Evolutionary conservation across 495 filamentous ascomycete species (phyloP), one percentile per base, ranked within the genome.

Genomic region (Podospora fimiseda): DNA sequence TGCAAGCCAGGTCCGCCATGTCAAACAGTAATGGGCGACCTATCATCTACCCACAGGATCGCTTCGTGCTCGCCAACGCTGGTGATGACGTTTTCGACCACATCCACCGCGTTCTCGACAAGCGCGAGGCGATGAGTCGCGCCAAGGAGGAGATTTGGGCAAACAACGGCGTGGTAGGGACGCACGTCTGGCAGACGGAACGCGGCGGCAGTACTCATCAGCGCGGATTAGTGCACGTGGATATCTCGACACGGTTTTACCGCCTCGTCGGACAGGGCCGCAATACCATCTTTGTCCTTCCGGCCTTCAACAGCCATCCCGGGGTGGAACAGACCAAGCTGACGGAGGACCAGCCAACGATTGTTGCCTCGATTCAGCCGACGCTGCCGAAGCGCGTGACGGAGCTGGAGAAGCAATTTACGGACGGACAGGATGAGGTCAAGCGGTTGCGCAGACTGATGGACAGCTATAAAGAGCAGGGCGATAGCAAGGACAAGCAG

Each of bases 1-100:
- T 51, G 15, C 72, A 78, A 59, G 43, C 63, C 24, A 54, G 74
- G 16, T 53, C 61, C 21, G 13, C 38, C 0, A 72, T 73, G 0
- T 66, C 73, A 0, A 68, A 73, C 16, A 72, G 59, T 9, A 14
- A 19, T 1, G 74, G 70, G 0, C 59, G 72, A 47, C 65, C 68
- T 39, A 55, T 76, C 22, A 68, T 69, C 6, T 75, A 67, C 50
- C 74, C 74, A 2, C 77, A 81, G 61, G 76, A 79, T 56, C 62
- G 70, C 21, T 81, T 67, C 60, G 61, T 81, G n/a, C 61, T 81
- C 4, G 74, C 65, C 33, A 79, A 80, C 53, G 64, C 71, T 0
- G 75, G 75, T 8, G 72, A 75, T 37, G 76, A 78, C 51, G 62
- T 78, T 1, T 74, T 70, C 30, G 49, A 48, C 9, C 65, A 64